Percentiles rank a stretch among this genome's conserved stretches.
Evolutionary conservation across 2,329 filamentous ascomycete genomes (phyloP).

Genomic region (Xylaria sp.): DNA sequence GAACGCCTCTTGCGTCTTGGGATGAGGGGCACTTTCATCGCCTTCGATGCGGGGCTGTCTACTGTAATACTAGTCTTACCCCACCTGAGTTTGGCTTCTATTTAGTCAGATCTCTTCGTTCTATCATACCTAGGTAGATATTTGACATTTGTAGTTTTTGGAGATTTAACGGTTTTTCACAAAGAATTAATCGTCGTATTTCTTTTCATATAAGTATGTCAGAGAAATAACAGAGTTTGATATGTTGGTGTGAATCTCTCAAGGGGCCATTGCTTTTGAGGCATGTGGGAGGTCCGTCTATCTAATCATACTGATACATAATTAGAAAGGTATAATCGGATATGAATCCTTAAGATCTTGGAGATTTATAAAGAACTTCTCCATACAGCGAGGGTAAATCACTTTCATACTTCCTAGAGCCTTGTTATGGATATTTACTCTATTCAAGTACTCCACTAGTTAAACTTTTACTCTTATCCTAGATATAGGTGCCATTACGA

Average conservation of each 20-base stretch:
- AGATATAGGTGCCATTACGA: background rate
- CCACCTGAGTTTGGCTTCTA: background rate
- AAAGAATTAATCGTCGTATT: background rate
- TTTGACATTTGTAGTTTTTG: background rate
- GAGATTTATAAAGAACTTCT: no score
- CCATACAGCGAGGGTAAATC: background rate
- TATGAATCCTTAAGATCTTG: no score
- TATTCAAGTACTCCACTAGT: background rate
- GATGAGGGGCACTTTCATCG: conserved; percentile 26
- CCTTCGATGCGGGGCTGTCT: conserved; percentile 25
- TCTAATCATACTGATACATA: background rate
- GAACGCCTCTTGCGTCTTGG: background rate
- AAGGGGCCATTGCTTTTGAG: background rate
- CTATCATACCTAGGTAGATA: no score
- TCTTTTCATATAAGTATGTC: background rate
- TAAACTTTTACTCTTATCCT: no score
- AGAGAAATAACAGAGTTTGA: background rate
- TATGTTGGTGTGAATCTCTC: background rate
- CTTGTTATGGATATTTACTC: no score
- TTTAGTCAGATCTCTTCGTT: background rate
- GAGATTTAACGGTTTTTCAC: background rate
- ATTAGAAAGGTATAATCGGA: no score
- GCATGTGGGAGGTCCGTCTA: no score
- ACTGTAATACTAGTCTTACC: conserved; percentile 11
- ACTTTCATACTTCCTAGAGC: background rate